A percentile compares a stretch with the other conserved stretches of the same genome.
Conservation (phyloP, 192 early-diverging fungal species). For the Geosiphon pyriformis region DNA sequence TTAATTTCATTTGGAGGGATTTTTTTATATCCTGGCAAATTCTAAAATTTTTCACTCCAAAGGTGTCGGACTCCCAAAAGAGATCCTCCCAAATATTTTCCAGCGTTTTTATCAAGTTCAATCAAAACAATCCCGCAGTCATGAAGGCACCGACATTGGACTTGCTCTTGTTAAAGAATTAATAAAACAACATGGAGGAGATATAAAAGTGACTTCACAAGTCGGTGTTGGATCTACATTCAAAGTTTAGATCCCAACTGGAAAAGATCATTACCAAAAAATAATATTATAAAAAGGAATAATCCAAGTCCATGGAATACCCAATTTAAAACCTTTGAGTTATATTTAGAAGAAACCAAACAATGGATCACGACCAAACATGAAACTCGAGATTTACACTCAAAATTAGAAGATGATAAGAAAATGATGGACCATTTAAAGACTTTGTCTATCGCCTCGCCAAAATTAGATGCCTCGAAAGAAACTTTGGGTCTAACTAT, state of each 20-base stretch:
- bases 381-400: neutral
- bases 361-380: slow-evolving; percentile 35
- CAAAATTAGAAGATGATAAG: neutral
- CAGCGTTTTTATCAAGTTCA: slow-evolving; percentile 58
- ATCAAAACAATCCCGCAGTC: slow-evolving; percentile 42
- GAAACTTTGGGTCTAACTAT: slow-evolving; percentile 36
- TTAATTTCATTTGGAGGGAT: neutral
- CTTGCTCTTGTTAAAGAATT: too few relatives aligned
- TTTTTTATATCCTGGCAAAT: neutral
- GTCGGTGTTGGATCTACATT: slow-evolving; percentile 47
- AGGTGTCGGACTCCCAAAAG: slow-evolving; percentile 48
- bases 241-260: slow-evolving; percentile 44
- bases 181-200: slow-evolving; percentile 48
- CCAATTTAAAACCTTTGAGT: slow-evolving; percentile 25
- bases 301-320: neutral
- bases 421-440: slow-evolving; percentile 27
- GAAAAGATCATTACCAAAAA: slow-evolving; percentile 37
- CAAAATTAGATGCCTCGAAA: slow-evolving; percentile 26
- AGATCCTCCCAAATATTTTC: slow-evolving; percentile 44
- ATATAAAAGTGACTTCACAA: slow-evolving; percentile 32
- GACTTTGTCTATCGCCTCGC: slow-evolving; percentile 28
- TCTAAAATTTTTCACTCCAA: neutral
- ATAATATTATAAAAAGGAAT: slow-evolving; percentile 24
- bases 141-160: slow-evolving; percentile 59
- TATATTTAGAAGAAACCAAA: slow-evolving; percentile 30